phyloP scores from a whole-genome alignment of 1,284 basidiomycete species.

The Malassezia globosa region DNA sequence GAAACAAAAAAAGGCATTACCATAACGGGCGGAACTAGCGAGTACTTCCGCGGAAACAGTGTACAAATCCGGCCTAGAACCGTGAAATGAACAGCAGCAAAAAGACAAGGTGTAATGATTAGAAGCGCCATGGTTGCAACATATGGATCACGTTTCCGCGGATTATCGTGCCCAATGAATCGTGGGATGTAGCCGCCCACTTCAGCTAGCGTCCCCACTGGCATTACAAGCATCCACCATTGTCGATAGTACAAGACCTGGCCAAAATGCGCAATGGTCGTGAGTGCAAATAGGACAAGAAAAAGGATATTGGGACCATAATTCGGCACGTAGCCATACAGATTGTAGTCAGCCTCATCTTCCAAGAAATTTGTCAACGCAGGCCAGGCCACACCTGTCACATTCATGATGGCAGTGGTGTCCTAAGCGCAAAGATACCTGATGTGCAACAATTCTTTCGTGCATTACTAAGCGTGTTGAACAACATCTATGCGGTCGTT shows the following conservation, averaged over 20 bases:
- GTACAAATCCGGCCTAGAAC: constrained; percentile 17
- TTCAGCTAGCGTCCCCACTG: constrained; percentile 19
- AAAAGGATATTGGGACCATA: constrained; percentile 16
- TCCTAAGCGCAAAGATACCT: no score
- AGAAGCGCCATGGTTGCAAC: constrained; percentile 25
- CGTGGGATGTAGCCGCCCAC: constrained; percentile 16
- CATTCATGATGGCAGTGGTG: no score
- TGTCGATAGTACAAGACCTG: constrained; percentile 13
- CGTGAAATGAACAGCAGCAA: constrained; percentile 27
- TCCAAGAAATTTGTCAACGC: no score
- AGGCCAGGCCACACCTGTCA: no score
- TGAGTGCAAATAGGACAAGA: constrained; percentile 11
- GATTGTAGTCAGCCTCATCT: neutral
- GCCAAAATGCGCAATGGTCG: constrained; percentile 3
- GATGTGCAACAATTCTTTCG: no score
- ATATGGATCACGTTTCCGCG: constrained; percentile 16
- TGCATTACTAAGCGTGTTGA: no score
- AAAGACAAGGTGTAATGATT: constrained; percentile 27
- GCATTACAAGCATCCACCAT: constrained; percentile 20
- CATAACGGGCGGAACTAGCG: constrained; percentile 17
- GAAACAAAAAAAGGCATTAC: constrained; percentile 28
- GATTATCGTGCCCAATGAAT: constrained; percentile 20
- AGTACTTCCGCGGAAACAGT: constrained; percentile 17
- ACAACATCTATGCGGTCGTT: no score
- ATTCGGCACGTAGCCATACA: constrained; percentile 19